A percentile compares a stretch with the other conserved stretches of the same genome.
These are phyloP conservation scores for Umbelopsis ramanniana DNA, from an alignment of 192 early-diverging fungal species.

Conservation along the genomic window DNA sequence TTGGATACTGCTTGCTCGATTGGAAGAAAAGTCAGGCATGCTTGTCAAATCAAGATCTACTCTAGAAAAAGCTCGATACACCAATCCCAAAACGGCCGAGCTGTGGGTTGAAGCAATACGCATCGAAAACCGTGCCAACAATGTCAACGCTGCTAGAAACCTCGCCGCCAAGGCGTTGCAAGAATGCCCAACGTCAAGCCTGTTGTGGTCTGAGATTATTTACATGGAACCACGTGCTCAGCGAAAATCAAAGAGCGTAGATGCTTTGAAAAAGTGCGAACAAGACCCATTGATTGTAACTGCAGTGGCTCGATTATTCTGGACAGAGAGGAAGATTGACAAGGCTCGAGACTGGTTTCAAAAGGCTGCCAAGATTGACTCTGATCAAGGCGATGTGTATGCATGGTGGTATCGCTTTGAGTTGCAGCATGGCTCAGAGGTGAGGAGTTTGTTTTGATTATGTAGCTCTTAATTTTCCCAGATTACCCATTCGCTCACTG, in stretches of 20 bases:
- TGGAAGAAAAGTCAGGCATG: slow-evolving; percentile 75
- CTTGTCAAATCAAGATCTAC: slow-evolving; percentile 78
- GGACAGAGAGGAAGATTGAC: slow-evolving; percentile 90
- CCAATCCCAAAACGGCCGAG: slow-evolving; percentile 78
- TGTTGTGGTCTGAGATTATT: slow-evolving; percentile 89
- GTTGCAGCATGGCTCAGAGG: slow-evolving; percentile 69
- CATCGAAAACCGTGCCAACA: slow-evolving; percentile 77
- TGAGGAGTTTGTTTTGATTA: slow-evolving; percentile 23
- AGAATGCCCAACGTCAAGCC: slow-evolving; percentile 86
- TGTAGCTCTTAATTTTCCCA: neutral
- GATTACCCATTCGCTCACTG: neutral
- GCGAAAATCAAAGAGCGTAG: slow-evolving; percentile 83
- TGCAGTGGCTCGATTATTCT: slow-evolving; percentile 90
- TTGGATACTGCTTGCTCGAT: slow-evolving; percentile 79
- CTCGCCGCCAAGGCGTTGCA: slow-evolving; percentile 90
- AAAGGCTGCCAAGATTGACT: slow-evolving; percentile 79
- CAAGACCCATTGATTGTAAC: slow-evolving; percentile 80
- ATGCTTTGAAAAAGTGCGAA: slow-evolving; percentile 92
- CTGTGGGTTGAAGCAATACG: slow-evolving; percentile 89
- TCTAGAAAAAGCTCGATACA: slow-evolving; percentile 83
- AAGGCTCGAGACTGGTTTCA: slow-evolving; percentile 94
- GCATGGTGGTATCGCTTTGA: slow-evolving; percentile 97
- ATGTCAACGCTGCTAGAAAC: slow-evolving; percentile 69
- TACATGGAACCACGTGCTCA: slow-evolving; percentile 84
- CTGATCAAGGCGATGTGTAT: slow-evolving; percentile 92